These are phyloP conservation scores for Citrus mangshanensis DNA, from an alignment of 345 rosid genomes.

Conservation along the genomic window DNA sequence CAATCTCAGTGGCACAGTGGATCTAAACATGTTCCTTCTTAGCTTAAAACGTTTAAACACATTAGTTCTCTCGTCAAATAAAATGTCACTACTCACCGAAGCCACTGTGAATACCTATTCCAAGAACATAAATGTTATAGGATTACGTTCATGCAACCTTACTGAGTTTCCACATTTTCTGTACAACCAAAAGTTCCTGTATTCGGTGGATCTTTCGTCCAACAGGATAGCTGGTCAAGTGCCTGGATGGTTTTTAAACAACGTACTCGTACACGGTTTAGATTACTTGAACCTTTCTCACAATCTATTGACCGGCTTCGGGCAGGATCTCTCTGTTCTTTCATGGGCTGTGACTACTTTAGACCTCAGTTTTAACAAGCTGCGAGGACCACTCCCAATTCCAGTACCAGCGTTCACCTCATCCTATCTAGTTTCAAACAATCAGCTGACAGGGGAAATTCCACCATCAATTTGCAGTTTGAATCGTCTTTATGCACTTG, in stretches of 20 bases:
- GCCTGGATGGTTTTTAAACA: neutral
- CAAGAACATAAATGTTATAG: too few relatives aligned
- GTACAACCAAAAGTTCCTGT: too few relatives aligned
- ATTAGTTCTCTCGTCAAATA: too few relatives aligned
- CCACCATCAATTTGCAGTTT: slow-evolving; percentile 14
- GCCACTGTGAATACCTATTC: too few relatives aligned
- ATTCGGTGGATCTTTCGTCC: slow-evolving; percentile 1
- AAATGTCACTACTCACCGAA: too few relatives aligned
- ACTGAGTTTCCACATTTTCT: too few relatives aligned
- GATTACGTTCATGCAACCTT: too few relatives aligned
- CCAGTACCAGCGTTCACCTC: neutral
- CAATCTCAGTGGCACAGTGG: too few relatives aligned
- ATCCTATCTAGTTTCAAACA: slow-evolving; percentile 1
- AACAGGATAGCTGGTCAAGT: slow-evolving; percentile 19
- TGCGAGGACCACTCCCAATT: neutral
- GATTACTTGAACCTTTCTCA: neutral
- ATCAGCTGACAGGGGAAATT: slow-evolving; percentile 17
- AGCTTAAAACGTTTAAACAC: accelerated
- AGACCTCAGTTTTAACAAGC: neutral
- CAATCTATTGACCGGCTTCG: slow-evolving; percentile 12
- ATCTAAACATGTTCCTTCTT: too few relatives aligned
- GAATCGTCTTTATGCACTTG: neutral
- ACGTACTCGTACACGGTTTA: neutral
- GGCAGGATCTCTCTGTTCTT: neutral
- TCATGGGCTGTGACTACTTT: neutral